Evolutionary conservation across 176 grass and related monocot genomes (phyloP).

Genomic region (Aegilops longissima): DNA sequence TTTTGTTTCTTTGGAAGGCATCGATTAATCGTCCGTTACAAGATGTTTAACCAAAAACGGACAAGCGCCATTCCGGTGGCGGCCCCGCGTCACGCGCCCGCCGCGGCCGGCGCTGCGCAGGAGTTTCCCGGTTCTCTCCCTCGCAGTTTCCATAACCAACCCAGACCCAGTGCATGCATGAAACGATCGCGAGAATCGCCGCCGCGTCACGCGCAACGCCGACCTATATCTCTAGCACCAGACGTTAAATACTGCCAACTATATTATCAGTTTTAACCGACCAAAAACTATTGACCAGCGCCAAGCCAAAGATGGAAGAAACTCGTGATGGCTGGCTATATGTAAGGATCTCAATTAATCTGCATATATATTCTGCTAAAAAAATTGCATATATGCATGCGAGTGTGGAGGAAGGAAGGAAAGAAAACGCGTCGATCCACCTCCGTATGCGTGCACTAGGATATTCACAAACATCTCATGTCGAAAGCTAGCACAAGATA

Average conservation of each 20-base stretch:
- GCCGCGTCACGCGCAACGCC: too few relatives aligned
- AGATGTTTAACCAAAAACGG: not conserved
- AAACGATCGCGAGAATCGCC: not conserved
- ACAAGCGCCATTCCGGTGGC: not conserved
- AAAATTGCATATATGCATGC: not conserved
- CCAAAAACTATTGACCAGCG: not conserved
- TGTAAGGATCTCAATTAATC: not conserved
- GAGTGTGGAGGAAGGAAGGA: slow-evolving; percentile 29
- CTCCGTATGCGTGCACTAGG: not conserved
- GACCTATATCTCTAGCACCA: not conserved
- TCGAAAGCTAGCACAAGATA: not conserved
- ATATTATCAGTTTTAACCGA: not conserved
- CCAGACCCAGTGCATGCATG: not conserved
- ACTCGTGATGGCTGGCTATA: not conserved
- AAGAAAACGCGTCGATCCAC: slow-evolving; percentile 39
- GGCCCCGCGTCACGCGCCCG: not conserved
- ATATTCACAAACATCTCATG: not conserved
- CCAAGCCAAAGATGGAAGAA: not conserved
- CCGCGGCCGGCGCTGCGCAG: not conserved
- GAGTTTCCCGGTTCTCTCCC: not conserved
- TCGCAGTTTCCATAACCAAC: not conserved
- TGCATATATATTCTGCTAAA: not conserved
- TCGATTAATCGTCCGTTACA: slow-evolving; percentile 17
- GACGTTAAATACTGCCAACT: not conserved
- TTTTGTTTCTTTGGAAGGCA: not conserved